A percentile compares a stretch with the other conserved stretches of the same genome.
Conservation (phyloP, 495 filamentous ascomycete genomes). For the Xylaria longipes region DNA sequence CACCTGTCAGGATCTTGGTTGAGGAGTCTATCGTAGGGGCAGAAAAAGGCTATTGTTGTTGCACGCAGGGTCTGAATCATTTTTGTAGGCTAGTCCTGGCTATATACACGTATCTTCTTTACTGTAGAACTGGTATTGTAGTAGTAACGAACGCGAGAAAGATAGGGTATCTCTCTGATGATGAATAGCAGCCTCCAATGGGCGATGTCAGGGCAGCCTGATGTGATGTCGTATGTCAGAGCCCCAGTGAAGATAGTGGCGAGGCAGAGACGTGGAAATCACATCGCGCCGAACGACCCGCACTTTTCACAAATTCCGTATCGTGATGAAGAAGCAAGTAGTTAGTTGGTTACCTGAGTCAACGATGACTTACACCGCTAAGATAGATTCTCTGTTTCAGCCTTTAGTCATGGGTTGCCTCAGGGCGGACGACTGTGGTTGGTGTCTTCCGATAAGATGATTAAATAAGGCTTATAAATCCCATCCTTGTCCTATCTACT, state of each 20-base stretch:
- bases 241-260: constrained; percentile 83
- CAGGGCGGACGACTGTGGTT: background rate
- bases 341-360: background rate
- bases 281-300: constrained; percentile 57
- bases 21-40: background rate
- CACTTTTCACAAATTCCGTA: background rate
- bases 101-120: too few species aligned
- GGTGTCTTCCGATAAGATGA: background rate
- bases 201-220: constrained; percentile 66
- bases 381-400: background rate
- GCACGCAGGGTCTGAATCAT: background rate
- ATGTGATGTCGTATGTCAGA: constrained; percentile 83
- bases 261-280: constrained; percentile 77
- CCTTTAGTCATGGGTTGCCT: constrained; percentile 4
- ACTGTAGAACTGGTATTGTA: too few species aligned
- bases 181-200: constrained; percentile 84
- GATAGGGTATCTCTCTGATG: constrained; percentile 78
- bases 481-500: background rate
- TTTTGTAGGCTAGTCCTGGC: too few species aligned
- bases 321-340: background rate
- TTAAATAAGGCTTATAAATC: background rate
- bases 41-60: background rate
- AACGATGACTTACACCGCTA: background rate
- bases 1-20: background rate
- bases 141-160: constrained; percentile 65